Evolutionary conservation across 2,329 filamentous ascomycete genomes (phyloP).

Genomic region (Diaporthe citri): DNA sequence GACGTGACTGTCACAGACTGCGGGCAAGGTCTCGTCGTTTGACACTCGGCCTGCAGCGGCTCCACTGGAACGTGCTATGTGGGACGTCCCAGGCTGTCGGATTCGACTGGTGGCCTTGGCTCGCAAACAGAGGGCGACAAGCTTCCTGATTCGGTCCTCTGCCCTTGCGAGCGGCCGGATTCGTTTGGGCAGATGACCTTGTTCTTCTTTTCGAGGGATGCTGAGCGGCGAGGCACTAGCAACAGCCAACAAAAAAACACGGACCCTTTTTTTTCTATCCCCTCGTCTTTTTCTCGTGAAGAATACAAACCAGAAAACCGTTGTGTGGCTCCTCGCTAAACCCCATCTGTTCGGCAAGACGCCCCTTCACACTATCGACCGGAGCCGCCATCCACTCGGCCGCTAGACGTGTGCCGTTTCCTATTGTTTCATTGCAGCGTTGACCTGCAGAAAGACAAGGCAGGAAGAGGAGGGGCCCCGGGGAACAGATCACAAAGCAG

Average conservation of each 20-base stretch:
- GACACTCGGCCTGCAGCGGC: slow-evolving; percentile 26
- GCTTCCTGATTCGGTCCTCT: not conserved
- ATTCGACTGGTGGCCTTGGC: slow-evolving; percentile 28
- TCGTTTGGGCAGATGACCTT: not conserved
- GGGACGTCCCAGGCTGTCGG: slow-evolving; percentile 38
- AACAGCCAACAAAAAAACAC: not conserved
- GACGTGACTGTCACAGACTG: slow-evolving; percentile 12
- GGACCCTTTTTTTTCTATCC: not conserved
- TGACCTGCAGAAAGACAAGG: slow-evolving; percentile 27
- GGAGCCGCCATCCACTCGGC: slow-evolving; percentile 26
- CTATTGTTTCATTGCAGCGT: slow-evolving; percentile 34
- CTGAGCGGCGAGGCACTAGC: not conserved
- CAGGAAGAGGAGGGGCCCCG: slow-evolving; percentile 13
- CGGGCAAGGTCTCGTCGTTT: slow-evolving; percentile 12
- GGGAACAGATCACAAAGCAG: slow-evolving; percentile 27
- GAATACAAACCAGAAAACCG: not conserved
- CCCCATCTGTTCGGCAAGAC: not conserved
- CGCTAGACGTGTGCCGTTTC: slow-evolving; percentile 26
- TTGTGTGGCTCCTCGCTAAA: slow-evolving; percentile 16
- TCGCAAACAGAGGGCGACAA: slow-evolving; percentile 17
- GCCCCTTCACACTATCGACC: not conserved
- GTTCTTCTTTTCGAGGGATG: not conserved
- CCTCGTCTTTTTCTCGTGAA: not conserved
- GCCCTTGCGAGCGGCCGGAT: not conserved
- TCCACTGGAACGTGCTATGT: slow-evolving; percentile 23